Evolutionary conservation across 805 yeast species (phyloP).

Genomic region (Cyberlindnera euphorbiae): DNA sequence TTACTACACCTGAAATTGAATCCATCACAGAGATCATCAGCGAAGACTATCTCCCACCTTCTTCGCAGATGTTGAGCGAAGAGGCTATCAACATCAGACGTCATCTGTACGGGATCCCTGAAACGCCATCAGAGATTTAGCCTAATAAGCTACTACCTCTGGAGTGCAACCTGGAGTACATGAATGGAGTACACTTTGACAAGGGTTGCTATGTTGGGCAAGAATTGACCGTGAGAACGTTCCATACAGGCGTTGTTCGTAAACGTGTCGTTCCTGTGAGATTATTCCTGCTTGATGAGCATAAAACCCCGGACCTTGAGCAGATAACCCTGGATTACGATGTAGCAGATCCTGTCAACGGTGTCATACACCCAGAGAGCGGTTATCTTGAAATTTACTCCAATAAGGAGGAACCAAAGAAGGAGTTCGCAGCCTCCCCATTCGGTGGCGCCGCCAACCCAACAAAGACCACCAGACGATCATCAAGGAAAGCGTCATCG

Average conservation of each 20-base stretch:
- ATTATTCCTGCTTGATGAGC: constrained; percentile 17
- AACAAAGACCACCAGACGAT: constrained; percentile 6
- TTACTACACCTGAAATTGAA: constrained; percentile 29
- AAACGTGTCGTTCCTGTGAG: constrained; percentile 76
- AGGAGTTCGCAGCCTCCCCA: constrained; percentile 32
- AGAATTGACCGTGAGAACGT: constrained; percentile 87
- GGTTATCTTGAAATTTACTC: constrained; percentile 20
- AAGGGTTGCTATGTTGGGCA: constrained; percentile 98
- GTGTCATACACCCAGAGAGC: constrained; percentile 8
- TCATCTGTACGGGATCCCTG: constrained; percentile 46
- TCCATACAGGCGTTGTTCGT: constrained; percentile 75
- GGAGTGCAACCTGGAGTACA: constrained; percentile 76
- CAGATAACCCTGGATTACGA: constrained; percentile 17
- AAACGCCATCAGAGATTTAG: constrained; percentile 43
- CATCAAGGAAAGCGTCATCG: constrained; percentile 35
- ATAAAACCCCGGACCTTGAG: constrained; percentile 11
- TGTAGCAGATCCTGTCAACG: constrained; percentile 8
- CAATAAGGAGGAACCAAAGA: constrained; percentile 17
- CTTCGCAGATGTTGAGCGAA: constrained; percentile 12
- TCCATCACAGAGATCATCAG: constrained; percentile 27
- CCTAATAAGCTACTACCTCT: constrained; percentile 65
- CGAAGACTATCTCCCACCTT: constrained; percentile 21
- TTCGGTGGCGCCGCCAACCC: constrained; percentile 27
- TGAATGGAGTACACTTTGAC: constrained; percentile 73
- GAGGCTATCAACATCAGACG: constrained; percentile 40